Evolutionary conservation across 176 grass and related monocot genomes (phyloP), one percentile per base, ranked within the genome.

Genomic region (Otatea glauca): DNA sequence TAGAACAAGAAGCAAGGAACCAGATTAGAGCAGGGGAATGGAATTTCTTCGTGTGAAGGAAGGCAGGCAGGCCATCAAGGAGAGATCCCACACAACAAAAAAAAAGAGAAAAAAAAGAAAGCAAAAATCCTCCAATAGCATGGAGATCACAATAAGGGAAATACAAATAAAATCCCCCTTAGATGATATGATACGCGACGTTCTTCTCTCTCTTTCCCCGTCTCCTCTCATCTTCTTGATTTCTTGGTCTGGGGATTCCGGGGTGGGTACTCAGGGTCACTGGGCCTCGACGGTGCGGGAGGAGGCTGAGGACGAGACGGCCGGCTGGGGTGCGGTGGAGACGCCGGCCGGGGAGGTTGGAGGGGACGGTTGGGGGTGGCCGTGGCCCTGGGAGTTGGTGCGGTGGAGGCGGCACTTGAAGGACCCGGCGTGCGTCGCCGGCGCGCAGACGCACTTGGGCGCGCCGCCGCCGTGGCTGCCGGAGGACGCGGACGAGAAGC

Each of bases 351-450:
- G 65, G 72, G 65, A 70, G 68, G 49, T 4, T 14, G 58, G 60
- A 34, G 86, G 90, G 56, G 86, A 80, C n/a, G 85, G 44, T 60
- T 86, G 20, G 21, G 58, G 24, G 58, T 88, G 88, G 41, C 76
- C 49, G 67, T 87, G 85, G 77, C 82, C 78, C 48, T 90, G 85
- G 34, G 91, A 85, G 65, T 74, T 88, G 55, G 88, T 64, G 53
- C 92, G 87, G 85, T 97, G 94, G 89, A 97, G 89, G n/a, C 94
- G 94, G 77, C 94, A 97, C 89, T 97, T 97, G 79, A 97, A 94
- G 0, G 94, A 92, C 7, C 92, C 86, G 0, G 92, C 85, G 74
- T 94, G 92, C 12, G 94, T 97, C 20, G 94, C 55, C 45, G 94
- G 94, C 3, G 94, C 94, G 55, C 92, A 94, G 7, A 97, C 90